Evolutionary conservation across 176 grass and related monocot species (phyloP), one percentile per base, ranked within the genome.

Genomic region (Aegilops umbellulata): DNA sequence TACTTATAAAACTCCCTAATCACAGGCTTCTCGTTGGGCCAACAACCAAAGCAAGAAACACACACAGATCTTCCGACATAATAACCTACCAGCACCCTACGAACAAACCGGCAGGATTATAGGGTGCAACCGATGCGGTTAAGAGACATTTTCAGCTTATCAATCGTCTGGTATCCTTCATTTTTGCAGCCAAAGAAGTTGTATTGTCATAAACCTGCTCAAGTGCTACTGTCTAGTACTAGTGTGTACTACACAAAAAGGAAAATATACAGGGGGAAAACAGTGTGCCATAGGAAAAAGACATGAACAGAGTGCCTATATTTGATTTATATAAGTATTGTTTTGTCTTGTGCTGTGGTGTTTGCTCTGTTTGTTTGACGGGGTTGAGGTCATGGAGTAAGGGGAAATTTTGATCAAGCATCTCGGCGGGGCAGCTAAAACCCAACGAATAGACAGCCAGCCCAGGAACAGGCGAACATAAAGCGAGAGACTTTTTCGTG

Each of bases 341-440:
- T 51, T 67, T 49, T 65, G 39, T 79, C 25, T 32, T 53, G 13
- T 31, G 26, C 25, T 49, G 11, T 10, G 39, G 26, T 81, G 62
- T 22, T 67, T 67, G 62, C 19, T 67, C 79, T 49, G 26, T 80
- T 44, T 80, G 36, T 39, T 27, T 22, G 7, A 10, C 16, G 22
- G 8, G 46, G 10, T 55, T 17, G 8, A 76, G 16, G 2, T 63
- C 10, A 38, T 38, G 27, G 60, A 57, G 2, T 7, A 12, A 27
- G n/a, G 8, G 10, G 29, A 58, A 58, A 10, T 11, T 12, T 22
- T 41, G 57, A 74, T 47, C 25, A 35, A 62, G 74, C 27, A 30
- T 84, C 74, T 39, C 36, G 68, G 0, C 4, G 25, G 83, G 25
- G 83, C 80, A 83, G 57, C 80, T 83, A 87, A 67, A 83, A 68